Conservation (phyloP, 177 flowering plant species). For the Tripterygium wilfordii region DNA sequence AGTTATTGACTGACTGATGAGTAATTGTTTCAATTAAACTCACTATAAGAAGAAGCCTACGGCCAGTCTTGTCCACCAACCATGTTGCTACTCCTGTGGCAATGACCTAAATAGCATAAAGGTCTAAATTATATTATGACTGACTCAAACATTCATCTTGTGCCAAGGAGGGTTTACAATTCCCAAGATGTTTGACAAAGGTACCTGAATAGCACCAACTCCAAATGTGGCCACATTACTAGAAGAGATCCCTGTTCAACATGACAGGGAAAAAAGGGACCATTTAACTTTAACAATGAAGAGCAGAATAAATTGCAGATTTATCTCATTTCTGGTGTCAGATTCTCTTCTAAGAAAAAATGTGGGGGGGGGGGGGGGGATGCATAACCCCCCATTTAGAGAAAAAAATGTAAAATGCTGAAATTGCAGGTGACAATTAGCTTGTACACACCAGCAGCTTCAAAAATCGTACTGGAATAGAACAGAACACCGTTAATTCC, state of each 20-base stretch:
- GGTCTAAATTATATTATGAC: background rate
- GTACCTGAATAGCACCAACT: constrained; percentile 86
- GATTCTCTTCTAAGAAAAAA: too few relatives aligned
- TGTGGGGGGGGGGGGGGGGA: too few relatives aligned
- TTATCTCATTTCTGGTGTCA: too few relatives aligned
- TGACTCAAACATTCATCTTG: background rate
- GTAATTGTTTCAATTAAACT: constrained; percentile 21
- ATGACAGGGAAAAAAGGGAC: constrained; percentile 8
- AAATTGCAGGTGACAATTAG: too few relatives aligned
- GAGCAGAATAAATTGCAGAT: too few relatives aligned
- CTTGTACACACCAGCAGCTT: constrained; percentile 88
- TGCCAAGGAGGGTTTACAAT: background rate
- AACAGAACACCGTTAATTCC: constrained; percentile 91
- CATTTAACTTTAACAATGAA: background rate
- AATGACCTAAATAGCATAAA: constrained; percentile 45
- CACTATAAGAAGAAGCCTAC: constrained; percentile 78
- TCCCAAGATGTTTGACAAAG: constrained; percentile 4
- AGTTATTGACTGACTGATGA: constrained; percentile 1
- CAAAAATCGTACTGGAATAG: constrained; percentile 81
- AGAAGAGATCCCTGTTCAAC: constrained; percentile 64
- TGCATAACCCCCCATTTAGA: too few relatives aligned
- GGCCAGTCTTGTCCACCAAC: constrained; percentile 90
- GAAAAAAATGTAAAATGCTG: too few relatives aligned
- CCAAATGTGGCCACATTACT: constrained; percentile 70
- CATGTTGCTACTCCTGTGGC: constrained; percentile 75